Evolutionary conservation across 345 rosid genomes (phyloP).

Genomic region (Eucalyptus albens): DNA sequence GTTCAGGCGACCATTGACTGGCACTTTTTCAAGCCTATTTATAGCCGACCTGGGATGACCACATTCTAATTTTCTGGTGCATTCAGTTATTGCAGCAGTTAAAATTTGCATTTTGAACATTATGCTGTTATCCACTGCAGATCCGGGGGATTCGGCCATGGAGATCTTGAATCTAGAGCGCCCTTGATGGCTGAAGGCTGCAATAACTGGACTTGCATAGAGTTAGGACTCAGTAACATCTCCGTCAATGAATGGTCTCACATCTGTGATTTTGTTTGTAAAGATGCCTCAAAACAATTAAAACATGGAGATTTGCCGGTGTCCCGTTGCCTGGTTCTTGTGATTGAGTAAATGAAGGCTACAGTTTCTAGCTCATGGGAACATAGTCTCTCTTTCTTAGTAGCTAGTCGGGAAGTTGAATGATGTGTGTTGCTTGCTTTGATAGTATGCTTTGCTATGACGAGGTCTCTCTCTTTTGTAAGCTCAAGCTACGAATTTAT

Average conservation of each 20-base stretch:
- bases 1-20: no score
- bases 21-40: no score
- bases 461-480: no score
- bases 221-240: not conserved
- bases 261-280: not conserved
- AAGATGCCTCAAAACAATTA: not conserved
- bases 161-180: no score
- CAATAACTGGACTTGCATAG: not conserved
- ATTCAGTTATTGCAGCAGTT: no score
- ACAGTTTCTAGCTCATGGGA: not conserved
- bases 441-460: not conserved
- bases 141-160: no score
- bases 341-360: not conserved
- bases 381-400: not conserved
- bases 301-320: not conserved
- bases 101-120: no score
- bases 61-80: no score
- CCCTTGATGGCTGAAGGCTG: no score
- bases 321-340: not conserved
- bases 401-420: not conserved
- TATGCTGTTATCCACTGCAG: no score
- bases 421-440: not conserved
- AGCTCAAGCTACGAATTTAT: no score
- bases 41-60: no score
- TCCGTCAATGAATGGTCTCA: not conserved